Evolutionary conservation across 495 filamentous ascomycete species (phyloP).

Genomic region (Sordaria brevicollis): DNA sequence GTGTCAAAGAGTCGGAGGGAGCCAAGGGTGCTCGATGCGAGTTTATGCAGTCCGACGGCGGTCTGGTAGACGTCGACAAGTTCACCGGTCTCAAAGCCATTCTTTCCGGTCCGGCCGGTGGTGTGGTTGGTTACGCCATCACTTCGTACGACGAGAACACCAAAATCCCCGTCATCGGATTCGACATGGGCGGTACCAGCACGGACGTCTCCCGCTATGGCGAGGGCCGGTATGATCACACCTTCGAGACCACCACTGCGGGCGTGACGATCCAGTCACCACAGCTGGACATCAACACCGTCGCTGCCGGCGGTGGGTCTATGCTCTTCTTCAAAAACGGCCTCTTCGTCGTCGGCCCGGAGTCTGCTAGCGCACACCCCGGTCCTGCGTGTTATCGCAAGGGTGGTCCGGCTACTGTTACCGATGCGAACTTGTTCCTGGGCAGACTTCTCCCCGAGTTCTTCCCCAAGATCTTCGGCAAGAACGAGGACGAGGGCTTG

Average conservation of each 20-base stretch:
- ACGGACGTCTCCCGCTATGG: conserved; percentile 94
- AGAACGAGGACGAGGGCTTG: conserved; percentile 78
- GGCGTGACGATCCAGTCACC: conserved; percentile 92
- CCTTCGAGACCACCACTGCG: conserved; percentile 94
- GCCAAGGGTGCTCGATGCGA: conserved; percentile 56
- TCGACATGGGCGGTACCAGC: conserved; percentile 91
- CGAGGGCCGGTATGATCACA: conserved; percentile 82
- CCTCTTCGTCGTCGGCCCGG: conserved; percentile 91
- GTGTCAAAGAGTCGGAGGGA: conserved; percentile 48
- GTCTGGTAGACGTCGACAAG: conserved; percentile 62
- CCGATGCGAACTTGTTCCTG: conserved; percentile 86
- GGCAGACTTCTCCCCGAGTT: conserved; percentile 85
- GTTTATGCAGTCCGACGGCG: conserved; percentile 83
- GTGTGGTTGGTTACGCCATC: conserved; percentile 87
- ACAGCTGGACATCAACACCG: conserved; percentile 96
- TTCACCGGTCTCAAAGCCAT: conserved; percentile 71
- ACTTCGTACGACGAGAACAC: conserved; percentile 84
- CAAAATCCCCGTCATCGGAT: conserved; percentile 85
- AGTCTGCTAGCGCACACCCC: conserved; percentile 87
- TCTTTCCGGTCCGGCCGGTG: conserved; percentile 70
- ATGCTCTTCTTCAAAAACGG: conserved; percentile 85
- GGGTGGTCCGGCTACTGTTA: conserved; percentile 85
- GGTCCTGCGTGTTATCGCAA: conserved; percentile 94
- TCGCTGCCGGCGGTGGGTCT: conserved; percentile 88
- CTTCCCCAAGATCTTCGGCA: conserved; percentile 95